phyloP scores from a whole-genome alignment of 208 protist species.

The Trichomonas vaginalis region DNA sequence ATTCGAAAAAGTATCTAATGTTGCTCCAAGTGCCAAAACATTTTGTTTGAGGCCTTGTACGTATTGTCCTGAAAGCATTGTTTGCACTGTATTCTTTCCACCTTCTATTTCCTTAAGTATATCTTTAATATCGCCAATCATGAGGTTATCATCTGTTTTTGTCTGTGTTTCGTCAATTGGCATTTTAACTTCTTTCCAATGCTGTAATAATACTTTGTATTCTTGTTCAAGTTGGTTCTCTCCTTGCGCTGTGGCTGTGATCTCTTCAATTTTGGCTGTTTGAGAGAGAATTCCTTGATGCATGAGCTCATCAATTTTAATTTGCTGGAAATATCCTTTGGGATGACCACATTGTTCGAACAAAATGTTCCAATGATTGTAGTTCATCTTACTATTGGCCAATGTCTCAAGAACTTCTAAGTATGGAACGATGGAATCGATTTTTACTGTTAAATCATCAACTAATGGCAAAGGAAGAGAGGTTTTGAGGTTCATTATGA shows the following conservation, averaged over 20 bases:
- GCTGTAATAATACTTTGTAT: neutral
- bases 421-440: neutral
- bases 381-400: neutral
- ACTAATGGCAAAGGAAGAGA: neutral
- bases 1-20: neutral
- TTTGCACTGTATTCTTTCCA: neutral
- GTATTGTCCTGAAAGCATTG: neutral
- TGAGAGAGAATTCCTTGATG: neutral
- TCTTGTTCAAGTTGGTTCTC: neutral
- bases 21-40: neutral
- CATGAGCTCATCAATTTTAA: neutral
- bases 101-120: neutral
- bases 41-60: neutral
- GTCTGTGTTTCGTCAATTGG: neutral
- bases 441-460: neutral
- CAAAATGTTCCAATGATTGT: neutral
- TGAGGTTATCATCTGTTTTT: neutral
- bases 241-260: neutral
- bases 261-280: neutral
- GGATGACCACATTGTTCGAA: neutral
- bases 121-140: neutral
- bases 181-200: neutral
- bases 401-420: neutral
- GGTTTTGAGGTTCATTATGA: neutral
- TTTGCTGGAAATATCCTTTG: neutral